Conservation (phyloP, 2,329 filamentous ascomycete species). For the Daldinia sp. region DNA sequence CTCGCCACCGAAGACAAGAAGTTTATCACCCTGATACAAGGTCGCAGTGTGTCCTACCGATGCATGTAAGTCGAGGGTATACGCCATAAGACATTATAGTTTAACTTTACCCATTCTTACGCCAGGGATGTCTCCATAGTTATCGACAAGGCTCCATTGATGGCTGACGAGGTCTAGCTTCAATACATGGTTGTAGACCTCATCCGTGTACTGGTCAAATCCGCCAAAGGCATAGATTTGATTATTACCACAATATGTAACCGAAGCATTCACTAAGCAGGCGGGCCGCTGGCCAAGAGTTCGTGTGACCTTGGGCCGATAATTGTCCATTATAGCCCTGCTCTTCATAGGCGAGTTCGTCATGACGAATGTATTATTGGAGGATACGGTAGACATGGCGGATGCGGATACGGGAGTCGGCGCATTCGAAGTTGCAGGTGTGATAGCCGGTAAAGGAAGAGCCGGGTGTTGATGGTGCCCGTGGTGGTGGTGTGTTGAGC, state of each 20-base stretch:
- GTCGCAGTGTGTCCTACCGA: constrained; percentile 88
- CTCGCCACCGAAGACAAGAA: constrained; percentile 97
- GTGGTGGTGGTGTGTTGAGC: constrained; percentile 39
- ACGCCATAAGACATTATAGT: constrained; percentile 19
- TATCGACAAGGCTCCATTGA: constrained; percentile 96
- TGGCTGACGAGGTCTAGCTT: constrained; percentile 86
- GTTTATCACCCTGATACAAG: constrained; percentile 90
- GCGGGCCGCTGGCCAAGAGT: constrained; percentile 86
- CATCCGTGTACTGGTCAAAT: constrained; percentile 98
- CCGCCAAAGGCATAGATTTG: constrained; percentile 98
- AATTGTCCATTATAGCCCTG: constrained; percentile 75
- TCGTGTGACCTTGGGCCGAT: constrained; percentile 85
- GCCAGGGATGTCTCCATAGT: constrained; percentile 97
- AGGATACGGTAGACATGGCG: constrained; percentile 64
- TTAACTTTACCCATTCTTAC: constrained; percentile 86
- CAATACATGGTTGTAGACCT: constrained; percentile 98
- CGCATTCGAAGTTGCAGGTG: constrained; percentile 54
- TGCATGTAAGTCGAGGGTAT: constrained; percentile 13
- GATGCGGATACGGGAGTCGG: constrained; percentile 59
- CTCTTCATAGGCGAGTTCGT: constrained; percentile 82
- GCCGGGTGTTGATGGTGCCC: constrained; percentile 16
- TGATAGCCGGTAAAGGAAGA: constrained; percentile 46
- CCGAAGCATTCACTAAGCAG: constrained; percentile 96
- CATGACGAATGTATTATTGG: constrained; percentile 89
- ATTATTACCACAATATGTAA: constrained; percentile 98